Percentiles rank a stretch among this genome's conserved stretches.
Evolutionary conservation across 129 eudicot species (phyloP).

Genomic region (Centaurea solstitialis): DNA sequence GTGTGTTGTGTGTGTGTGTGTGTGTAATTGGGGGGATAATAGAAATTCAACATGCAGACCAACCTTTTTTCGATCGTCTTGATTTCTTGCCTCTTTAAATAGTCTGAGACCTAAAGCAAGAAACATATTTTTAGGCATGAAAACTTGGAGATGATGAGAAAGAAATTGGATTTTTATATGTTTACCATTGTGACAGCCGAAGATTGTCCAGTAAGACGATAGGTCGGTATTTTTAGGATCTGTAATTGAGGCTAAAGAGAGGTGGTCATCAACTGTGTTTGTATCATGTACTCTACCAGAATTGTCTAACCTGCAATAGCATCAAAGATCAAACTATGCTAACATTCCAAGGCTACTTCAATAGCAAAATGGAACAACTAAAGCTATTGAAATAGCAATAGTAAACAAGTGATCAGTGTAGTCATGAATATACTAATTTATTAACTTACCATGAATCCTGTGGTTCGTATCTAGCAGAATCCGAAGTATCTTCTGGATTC

Average conservation of each 20-base stretch:
- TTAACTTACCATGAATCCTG: neutral
- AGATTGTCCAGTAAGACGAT: conserved; percentile 65
- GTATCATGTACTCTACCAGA: neutral
- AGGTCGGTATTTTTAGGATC: conserved; percentile 52
- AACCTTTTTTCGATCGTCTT: conserved; percentile 39
- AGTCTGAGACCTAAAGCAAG: conserved; percentile 52
- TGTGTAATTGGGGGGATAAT: neutral
- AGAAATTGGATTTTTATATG: neutral
- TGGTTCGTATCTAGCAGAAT: neutral
- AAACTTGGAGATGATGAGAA: neutral
- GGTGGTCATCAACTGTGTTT: neutral
- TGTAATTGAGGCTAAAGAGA: conserved; percentile 33
- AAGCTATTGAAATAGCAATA: neutral
- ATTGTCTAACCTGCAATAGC: neutral
- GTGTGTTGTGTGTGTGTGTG: neutral
- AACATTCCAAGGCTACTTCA: neutral
- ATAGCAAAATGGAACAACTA: neutral
- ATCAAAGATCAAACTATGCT: neutral
- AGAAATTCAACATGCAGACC: neutral
- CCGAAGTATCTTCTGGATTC: neutral
- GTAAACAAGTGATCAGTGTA: neutral
- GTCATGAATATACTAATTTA: neutral
- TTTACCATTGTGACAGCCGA: conserved; percentile 60
- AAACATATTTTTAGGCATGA: neutral
- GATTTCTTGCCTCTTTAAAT: conserved; percentile 58